phyloP scores from a whole-genome alignment of 352 stramenopile species.

The Globisporangium camurandrum region DNA sequence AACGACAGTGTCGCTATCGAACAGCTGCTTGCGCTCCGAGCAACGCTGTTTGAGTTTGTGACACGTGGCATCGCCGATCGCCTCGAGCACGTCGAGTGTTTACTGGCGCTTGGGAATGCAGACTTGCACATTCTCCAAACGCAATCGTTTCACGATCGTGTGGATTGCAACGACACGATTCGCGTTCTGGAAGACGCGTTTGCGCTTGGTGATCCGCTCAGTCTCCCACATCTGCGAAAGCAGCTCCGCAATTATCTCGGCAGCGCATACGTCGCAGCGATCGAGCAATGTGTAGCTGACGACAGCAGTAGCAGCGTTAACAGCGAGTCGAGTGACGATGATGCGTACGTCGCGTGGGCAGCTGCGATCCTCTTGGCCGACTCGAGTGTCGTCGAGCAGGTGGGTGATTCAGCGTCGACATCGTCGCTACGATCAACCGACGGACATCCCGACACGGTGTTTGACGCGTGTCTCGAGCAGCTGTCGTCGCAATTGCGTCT shows the following conservation, averaged over 20 bases:
- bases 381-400: constrained; percentile 14
- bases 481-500: constrained; percentile 3
- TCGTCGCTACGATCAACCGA: constrained; percentile 4
- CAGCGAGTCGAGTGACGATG: constrained; percentile 3
- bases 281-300: constrained; percentile 17
- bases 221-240: constrained; percentile 37
- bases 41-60: constrained; percentile 33
- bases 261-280: constrained; percentile 29
- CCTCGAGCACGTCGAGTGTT: constrained; percentile 43
- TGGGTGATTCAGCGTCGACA: constrained; percentile 11
- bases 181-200: constrained; percentile 38
- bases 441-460: too few species aligned
- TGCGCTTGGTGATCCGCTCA: constrained; percentile 27
- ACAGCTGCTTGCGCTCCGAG: constrained; percentile 29
- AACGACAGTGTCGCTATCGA: constrained; percentile 19
- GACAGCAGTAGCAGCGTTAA: not conserved
- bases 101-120: constrained; percentile 32
- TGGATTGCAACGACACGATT: constrained; percentile 20
- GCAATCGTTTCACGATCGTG: constrained; percentile 25
- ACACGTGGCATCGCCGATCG: constrained; percentile 21
- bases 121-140: constrained; percentile 38
- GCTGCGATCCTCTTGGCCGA: constrained; percentile 34
- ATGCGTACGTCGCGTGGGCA: constrained; percentile 26
- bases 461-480: constrained; percentile 9
- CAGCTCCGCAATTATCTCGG: constrained; percentile 35